Evolutionary conservation across 2,329 filamentous ascomycete species (phyloP), one percentile per base, ranked within the genome.

Genomic region (Pseudonectria buxi): DNA sequence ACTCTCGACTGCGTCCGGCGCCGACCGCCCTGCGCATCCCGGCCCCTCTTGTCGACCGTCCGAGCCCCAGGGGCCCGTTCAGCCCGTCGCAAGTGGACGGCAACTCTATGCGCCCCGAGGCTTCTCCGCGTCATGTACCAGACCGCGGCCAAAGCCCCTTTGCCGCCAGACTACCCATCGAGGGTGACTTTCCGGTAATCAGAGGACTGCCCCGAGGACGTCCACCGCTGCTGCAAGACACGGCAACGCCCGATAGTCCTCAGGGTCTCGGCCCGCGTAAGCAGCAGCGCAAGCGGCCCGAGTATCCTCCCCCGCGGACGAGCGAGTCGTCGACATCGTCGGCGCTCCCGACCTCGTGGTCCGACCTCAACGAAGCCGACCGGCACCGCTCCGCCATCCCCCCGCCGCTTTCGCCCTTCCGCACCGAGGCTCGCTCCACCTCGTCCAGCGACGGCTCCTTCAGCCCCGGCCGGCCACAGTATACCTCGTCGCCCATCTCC

Each of bases 171-270:
- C 44, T 41, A 4, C 48, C 51, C 0, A 53, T 58, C 27, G 57
- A 56, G 29, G 60, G 59, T 1, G 50, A 56, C 7, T 63, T 62
- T 14, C 58, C 59, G 3, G 31, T 55, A 5, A 51, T 49, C 22
- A 61, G 57, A 7, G 59, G 59, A 2, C 49, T 64, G 10, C 61
- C 60, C 2, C 50, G 61, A 16, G 61, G 61, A 2, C 56, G 61
- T n/a, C 49, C 41, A 14, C 51, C 49, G 2, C 41, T 41, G 6
- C 28, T 33, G 1, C 12, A 42, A 2, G 45, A 46, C 22, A 37
- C 32, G 1, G 27, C 39, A 2, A 30, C 25, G 2, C 39, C 35
- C 1, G 35, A 42, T 3, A 36, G 35, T 6, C 35, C 15, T 0
- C 14, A 32, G 28, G 50, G 50, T 10, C 32, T 50, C 6, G 45